Evolutionary conservation across 768 basidiomycete genomes (phyloP).

Genomic region (Hydnomerulius pinastri): DNA sequence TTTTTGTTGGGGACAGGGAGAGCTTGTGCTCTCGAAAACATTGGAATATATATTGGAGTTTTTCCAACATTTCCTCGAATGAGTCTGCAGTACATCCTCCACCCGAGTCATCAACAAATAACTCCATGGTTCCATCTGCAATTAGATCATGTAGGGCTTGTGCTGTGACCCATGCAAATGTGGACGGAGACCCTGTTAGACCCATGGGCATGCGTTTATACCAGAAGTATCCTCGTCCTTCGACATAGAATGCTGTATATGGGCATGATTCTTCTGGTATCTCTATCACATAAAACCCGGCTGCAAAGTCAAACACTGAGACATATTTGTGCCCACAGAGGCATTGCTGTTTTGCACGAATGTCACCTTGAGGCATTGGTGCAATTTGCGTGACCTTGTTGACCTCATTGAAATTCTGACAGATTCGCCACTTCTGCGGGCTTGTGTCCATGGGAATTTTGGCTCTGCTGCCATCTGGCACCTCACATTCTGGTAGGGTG

Average conservation of each 20-base stretch:
- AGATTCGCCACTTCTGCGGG: slow-evolving; percentile 35
- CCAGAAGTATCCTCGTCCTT: slow-evolving; percentile 37
- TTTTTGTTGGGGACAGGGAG: slow-evolving; percentile 6
- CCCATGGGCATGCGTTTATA: slow-evolving; percentile 44
- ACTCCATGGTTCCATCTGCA: slow-evolving; percentile 23
- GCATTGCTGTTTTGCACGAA: slow-evolving; percentile 38
- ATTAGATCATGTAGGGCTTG: slow-evolving; percentile 26
- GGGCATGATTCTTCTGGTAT: slow-evolving; percentile 24
- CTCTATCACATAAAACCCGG: slow-evolving; percentile 25
- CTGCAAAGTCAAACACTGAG: slow-evolving; percentile 22
- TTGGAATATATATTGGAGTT: background rate
- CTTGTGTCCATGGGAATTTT: background rate
- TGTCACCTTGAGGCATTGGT: slow-evolving; percentile 39
- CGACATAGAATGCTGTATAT: slow-evolving; percentile 38
- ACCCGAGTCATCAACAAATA: slow-evolving; percentile 46
- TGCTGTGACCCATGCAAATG: slow-evolving; percentile 34
- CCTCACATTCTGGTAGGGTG: background rate
- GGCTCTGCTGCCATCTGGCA: too few species aligned
- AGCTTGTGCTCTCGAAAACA: background rate
- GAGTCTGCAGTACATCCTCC: slow-evolving; percentile 32
- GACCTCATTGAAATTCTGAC: slow-evolving; percentile 40
- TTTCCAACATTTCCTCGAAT: slow-evolving; percentile 34
- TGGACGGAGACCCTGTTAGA: slow-evolving; percentile 40
- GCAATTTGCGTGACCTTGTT: slow-evolving; percentile 33
- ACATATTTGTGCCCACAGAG: slow-evolving; percentile 25